Evolutionary conservation across 768 basidiomycete genomes (phyloP), one percentile per base, ranked within the genome.

Genomic region (Phaffia tasmanica): DNA sequence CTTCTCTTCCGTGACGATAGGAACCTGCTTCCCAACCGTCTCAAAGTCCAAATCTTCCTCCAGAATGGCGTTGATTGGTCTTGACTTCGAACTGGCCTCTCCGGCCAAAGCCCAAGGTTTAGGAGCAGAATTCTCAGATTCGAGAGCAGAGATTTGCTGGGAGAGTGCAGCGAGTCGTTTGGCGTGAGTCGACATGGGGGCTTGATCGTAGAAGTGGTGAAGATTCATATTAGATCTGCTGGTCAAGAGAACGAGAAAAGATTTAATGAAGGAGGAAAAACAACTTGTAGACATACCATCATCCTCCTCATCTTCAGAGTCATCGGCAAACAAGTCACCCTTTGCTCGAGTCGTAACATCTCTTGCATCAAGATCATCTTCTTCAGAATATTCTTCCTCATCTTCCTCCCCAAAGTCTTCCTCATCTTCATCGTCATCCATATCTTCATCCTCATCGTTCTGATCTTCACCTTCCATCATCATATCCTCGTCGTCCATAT

Each of bases 1-100:
- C 35, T 79, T 80, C 73, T 91, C 88, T 74, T 97, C 91, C 0
- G 95, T 98, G 64, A 95, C 83, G 55, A 89, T 81, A 19, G 94
- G 95, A 0, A 86, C 86, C 23, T 85, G 81, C 76, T 91, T 94
- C 79, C 85, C 83, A 27, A 86, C 83, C 32, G 90, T 86, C 68
- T 98, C 95, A 70, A 92, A 98, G 65, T 97, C 94, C 35, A 99
- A 81, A 76, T 95, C 89, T 74, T 98, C 88, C 75, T 89, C 89
- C 16, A 99, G 81, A 23, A 98, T 80, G 11, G 88, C 87, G 76
- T 99, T 92, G 74, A 89, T 84, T 4, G 95, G 94, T 61, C 95
- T 82, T 53, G 85, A 77, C 50, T 85, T 83, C 7, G 90, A 83
- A 25, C 83, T 83, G 42, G 90, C 89, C 77, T 98, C 94, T 57